phyloP scores from a whole-genome alignment of 805 yeast species.

The Lachancea waltii region DNA sequence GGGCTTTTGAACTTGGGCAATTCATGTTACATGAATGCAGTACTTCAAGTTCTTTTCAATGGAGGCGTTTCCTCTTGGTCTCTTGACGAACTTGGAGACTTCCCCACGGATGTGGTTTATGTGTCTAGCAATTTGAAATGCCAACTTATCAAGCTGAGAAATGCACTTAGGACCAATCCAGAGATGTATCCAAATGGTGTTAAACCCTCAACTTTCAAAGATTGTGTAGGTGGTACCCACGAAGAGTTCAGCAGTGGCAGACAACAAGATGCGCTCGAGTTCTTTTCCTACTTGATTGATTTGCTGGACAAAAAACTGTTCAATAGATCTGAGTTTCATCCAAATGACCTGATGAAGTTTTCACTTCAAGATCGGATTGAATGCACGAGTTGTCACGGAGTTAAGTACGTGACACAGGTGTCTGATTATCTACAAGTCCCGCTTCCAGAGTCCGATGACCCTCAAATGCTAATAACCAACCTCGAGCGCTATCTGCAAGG shows the following conservation, averaged over 20 bases:
- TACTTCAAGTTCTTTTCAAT: slow-evolving; percentile 61
- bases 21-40: slow-evolving; percentile 84
- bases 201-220: slow-evolving; percentile 69
- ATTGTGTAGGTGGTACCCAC: slow-evolving; percentile 69
- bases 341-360: slow-evolving; percentile 58
- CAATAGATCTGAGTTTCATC: slow-evolving; percentile 28
- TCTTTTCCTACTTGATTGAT: slow-evolving; percentile 60
- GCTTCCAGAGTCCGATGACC: slow-evolving; percentile 45
- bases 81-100: slow-evolving; percentile 35
- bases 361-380: slow-evolving; percentile 56
- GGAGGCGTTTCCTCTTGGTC: slow-evolving; percentile 32
- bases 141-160: slow-evolving; percentile 72
- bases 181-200: slow-evolving; percentile 66
- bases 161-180: slow-evolving; percentile 53
- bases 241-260: slow-evolving; percentile 77
- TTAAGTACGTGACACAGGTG: slow-evolving; percentile 48
- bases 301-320: slow-evolving; percentile 47
- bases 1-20: slow-evolving; percentile 90
- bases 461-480: slow-evolving; percentile 35
- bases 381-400: slow-evolving; percentile 48
- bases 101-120: slow-evolving; percentile 36
- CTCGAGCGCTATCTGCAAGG: slow-evolving; percentile 46
- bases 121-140: slow-evolving; percentile 64
- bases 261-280: slow-evolving; percentile 96
- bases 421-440: slow-evolving; percentile 53